Conservation (phyloP, 345 rosid genomes). For the Kandelia obovata region DNA sequence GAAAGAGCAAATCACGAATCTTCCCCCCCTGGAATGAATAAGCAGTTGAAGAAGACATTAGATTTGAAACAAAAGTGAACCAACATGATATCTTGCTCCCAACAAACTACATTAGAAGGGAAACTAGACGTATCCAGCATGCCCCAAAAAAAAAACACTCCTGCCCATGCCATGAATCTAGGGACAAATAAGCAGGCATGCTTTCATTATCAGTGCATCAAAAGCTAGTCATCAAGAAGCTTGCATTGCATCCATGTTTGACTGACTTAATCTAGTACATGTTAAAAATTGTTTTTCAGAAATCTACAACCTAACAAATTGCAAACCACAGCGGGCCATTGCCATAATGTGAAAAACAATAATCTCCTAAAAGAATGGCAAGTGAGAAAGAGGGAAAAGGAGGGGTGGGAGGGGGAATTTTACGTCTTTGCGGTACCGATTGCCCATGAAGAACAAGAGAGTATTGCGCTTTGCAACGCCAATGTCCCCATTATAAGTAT, state of each 20-base stretch:
- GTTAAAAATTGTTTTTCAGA: too few relatives aligned
- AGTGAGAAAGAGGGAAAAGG: not conserved
- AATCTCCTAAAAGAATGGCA: not conserved
- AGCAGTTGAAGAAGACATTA: slow-evolving; percentile 12
- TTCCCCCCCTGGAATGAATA: slow-evolving; percentile 65
- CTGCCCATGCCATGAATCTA: too few relatives aligned
- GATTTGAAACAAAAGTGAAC: not conserved
- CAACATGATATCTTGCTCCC: not conserved
- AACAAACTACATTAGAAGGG: not conserved
- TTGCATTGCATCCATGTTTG: too few relatives aligned
- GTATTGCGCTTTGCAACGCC: slow-evolving; percentile 61
- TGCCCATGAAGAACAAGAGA: slow-evolving; percentile 95
- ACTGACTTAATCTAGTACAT: too few relatives aligned
- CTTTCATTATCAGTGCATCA: too few relatives aligned
- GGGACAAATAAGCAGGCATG: too few relatives aligned
- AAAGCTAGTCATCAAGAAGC: too few relatives aligned
- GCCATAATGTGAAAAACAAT: not conserved
- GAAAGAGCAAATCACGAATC: slow-evolving; percentile 87
- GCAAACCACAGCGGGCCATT: too few relatives aligned
- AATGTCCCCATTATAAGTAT: slow-evolving; percentile 56
- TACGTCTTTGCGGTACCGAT: slow-evolving; percentile 91
- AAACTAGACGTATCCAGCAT: not conserved
- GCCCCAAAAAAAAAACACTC: too few relatives aligned
- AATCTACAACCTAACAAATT: too few relatives aligned
- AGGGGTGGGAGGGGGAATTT: not conserved